A percentile compares a stretch with the other conserved stretches of the same genome.
Evolutionary conservation across 2,329 filamentous ascomycete genomes (phyloP).

Genomic region (Massarina eburnea): DNA sequence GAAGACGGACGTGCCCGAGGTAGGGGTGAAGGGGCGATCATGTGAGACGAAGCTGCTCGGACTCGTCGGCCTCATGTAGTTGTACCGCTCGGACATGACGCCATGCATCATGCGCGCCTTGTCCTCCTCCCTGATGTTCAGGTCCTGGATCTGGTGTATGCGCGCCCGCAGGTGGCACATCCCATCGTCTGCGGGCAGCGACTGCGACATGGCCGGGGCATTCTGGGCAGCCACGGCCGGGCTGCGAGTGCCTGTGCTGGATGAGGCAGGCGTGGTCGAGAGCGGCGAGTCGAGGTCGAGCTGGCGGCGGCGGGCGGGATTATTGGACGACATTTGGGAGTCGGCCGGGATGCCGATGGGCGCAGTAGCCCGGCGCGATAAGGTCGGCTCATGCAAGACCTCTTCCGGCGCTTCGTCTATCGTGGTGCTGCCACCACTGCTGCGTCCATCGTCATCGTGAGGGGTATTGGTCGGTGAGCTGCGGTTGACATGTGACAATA

Average conservation of each 20-base stretch:
- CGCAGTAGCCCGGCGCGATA: constrained; percentile 16
- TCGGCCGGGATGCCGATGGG: constrained; percentile 27
- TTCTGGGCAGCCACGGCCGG: constrained; percentile 17
- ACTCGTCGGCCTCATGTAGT: constrained; percentile 39
- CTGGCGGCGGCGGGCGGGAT: constrained; percentile 28
- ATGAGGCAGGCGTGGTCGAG: constrained; percentile 24
- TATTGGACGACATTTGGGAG: constrained; percentile 34
- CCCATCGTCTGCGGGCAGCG: constrained; percentile 53
- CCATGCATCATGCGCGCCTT: constrained; percentile 53
- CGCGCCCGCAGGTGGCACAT: constrained; percentile 51
- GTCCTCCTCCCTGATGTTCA: constrained; percentile 49
- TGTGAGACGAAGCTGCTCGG: constrained; percentile 43
- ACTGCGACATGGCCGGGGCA: constrained; percentile 34
- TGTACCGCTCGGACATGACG: constrained; percentile 54
- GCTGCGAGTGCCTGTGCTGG: constrained; percentile 12
- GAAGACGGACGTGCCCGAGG: constrained; percentile 37
- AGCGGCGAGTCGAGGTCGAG: constrained; percentile 25
- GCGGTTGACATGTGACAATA: constrained; percentile 37
- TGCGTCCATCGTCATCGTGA: constrained; percentile 9
- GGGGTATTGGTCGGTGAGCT: constrained; percentile 8
- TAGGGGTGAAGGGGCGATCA: constrained; percentile 43
- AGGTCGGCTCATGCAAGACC: constrained; percentile 11
- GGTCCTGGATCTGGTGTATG: constrained; percentile 50
- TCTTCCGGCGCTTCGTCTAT: too few relatives aligned
- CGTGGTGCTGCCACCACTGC: too few relatives aligned